Percentiles rank a stretch among this genome's conserved stretches.
Conservation (phyloP, 208 protist genomes). For the Wallacemonas sp. region DNA sequence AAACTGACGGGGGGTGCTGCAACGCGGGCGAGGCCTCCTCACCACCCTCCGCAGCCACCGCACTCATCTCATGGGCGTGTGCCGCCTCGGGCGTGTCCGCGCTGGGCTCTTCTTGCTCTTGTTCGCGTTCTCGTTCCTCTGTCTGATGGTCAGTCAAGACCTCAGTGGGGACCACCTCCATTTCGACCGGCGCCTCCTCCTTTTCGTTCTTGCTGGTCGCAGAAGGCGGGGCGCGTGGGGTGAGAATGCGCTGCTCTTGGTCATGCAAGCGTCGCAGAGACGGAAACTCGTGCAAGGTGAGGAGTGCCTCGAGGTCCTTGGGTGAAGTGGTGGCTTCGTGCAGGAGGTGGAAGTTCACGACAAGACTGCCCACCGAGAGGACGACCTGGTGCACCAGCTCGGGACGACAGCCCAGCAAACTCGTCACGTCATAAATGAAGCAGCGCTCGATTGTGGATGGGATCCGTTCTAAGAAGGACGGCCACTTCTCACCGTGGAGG, state of each 20-base stretch:
- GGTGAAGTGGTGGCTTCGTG: conserved; percentile 17
- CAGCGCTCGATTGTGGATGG: conserved; percentile 6
- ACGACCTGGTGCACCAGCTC: conserved; percentile 2
- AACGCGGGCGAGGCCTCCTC: no score
- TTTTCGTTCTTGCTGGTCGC: neutral
- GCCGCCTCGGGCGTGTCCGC: neutral
- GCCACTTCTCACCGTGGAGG: neutral
- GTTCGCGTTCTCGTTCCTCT: no score
- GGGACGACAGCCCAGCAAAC: conserved; percentile 4
- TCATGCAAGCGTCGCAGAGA: conserved; percentile 19
- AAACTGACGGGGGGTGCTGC: no score
- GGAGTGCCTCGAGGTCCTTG: conserved; percentile 12
- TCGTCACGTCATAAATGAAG: neutral
- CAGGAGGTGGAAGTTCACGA: conserved; percentile 21
- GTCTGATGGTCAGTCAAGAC: no score
- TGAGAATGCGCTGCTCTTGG: conserved; percentile 12
- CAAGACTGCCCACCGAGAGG: conserved; percentile 6
- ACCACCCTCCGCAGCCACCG: no score
- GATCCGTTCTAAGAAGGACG: conserved; percentile 1
- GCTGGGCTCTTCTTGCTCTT: neutral
- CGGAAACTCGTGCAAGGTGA: conserved; percentile 14
- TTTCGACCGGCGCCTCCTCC: neutral
- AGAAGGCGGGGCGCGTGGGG: conserved; percentile 1
- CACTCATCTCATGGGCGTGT: no score
- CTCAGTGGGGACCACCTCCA: neutral